A percentile compares a stretch with the other conserved stretches of the same genome.
phyloP scores from a whole-genome alignment of 495 filamentous ascomycete species.

The Staphylotrichum tortipilum region DNA sequence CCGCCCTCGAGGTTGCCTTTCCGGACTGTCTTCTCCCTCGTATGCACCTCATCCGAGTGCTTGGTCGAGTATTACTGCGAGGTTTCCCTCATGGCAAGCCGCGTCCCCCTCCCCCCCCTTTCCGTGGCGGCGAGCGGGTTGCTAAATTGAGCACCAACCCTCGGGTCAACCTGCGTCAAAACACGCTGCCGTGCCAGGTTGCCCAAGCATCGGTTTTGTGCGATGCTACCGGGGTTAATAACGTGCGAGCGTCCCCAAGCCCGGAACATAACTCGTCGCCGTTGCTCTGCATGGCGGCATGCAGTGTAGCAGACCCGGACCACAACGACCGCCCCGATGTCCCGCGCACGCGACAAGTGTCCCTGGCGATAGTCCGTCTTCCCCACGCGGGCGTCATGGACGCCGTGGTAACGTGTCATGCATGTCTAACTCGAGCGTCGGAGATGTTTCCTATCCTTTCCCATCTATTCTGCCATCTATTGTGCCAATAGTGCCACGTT shows the following conservation, averaged over 20 bases:
- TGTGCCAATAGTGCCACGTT: too few species aligned
- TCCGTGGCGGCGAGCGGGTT: too few species aligned
- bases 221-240: not conserved
- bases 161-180: too few species aligned
- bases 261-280: not conserved
- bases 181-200: not conserved
- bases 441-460: not conserved
- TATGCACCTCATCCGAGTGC: not conserved
- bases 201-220: not conserved
- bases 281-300: not conserved
- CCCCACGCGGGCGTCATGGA: not conserved
- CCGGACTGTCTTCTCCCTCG: too few species aligned
- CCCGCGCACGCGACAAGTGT: too few species aligned
- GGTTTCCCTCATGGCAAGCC: not conserved
- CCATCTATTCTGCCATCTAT: too few species aligned
- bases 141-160: not conserved
- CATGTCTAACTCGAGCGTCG: not conserved
- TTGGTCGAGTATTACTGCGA: not conserved
- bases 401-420: slow-evolving; percentile 19
- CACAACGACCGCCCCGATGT: too few species aligned
- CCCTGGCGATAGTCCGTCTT: too few species aligned
- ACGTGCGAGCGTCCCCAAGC: not conserved
- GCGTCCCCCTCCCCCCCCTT: not conserved
- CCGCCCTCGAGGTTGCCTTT: not conserved
- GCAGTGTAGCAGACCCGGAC: not conserved